These are phyloP conservation scores for Royoungia palumana DNA, from an alignment of 768 basidiomycete species.

Conservation along the genomic window DNA sequence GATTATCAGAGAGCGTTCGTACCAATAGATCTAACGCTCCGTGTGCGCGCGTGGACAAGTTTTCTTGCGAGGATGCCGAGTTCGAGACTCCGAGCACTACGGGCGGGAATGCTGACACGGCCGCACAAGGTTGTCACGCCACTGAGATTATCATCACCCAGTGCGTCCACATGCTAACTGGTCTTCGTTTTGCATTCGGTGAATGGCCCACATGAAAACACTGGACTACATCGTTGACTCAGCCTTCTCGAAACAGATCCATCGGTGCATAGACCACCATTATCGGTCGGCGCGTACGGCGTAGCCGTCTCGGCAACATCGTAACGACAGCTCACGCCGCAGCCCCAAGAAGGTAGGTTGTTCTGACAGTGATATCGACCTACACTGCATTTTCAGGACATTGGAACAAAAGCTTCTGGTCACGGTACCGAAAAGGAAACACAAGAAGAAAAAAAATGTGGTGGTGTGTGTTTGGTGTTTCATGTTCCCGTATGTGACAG, in stretches of 20 bases:
- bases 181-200: too few relatives aligned
- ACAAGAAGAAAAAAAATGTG: neutral
- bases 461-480: neutral
- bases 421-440: neutral
- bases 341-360: too few relatives aligned
- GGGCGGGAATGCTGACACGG: too few relatives aligned
- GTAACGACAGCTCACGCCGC: constrained; percentile 2
- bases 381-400: neutral
- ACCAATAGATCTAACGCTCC: too few relatives aligned
- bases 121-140: too few relatives aligned
- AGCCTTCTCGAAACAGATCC: neutral
- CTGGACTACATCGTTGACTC: neutral
- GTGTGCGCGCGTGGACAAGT: too few relatives aligned
- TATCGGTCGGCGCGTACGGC: neutral
- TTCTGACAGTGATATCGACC: neutral
- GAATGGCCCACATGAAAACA: neutral
- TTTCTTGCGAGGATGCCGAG: too few relatives aligned
- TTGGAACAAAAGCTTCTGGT: neutral
- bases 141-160: too few relatives aligned
- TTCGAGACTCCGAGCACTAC: too few relatives aligned
- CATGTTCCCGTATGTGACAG: neutral
- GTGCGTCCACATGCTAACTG: too few relatives aligned
- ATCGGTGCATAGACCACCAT: neutral
- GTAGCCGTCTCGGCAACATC: neutral
- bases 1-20: too few relatives aligned